A percentile compares a stretch with the other conserved stretches of the same genome.
These are phyloP conservation scores for Chalaropsis ovoidea DNA, from an alignment of 2,329 filamentous ascomycete species.

Conservation along the genomic window DNA sequence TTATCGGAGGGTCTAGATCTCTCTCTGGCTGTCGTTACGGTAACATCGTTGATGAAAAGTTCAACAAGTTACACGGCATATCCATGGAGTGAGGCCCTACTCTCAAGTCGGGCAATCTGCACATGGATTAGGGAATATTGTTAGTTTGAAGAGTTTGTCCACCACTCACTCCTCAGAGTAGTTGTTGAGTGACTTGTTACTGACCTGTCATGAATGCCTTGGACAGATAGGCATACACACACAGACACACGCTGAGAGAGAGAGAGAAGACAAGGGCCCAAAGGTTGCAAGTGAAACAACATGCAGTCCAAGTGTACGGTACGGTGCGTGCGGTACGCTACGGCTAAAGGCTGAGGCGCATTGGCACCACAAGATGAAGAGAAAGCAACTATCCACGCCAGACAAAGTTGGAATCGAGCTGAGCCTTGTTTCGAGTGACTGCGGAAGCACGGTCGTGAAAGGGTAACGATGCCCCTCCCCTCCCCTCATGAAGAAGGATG, in stretches of 20 bases:
- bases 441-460: neutral
- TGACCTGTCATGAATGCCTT: too few species aligned
- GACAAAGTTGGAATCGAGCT: neutral
- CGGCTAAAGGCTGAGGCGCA: neutral
- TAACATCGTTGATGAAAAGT: neutral
- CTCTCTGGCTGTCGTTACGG: neutral
- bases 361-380: constrained; percentile 1
- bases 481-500: neutral
- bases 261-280: neutral
- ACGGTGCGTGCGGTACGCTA: neutral
- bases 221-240: neutral
- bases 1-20: neutral
- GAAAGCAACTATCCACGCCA: neutral
- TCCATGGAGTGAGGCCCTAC: constrained; percentile 11
- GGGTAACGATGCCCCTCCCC: neutral
- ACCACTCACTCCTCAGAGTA: neutral
- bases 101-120: neutral
- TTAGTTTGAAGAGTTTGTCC: neutral
- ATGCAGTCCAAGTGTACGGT: neutral
- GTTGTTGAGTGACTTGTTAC: too few species aligned
- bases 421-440: neutral
- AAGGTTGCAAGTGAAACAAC: neutral
- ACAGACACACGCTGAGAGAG: neutral
- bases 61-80: neutral
- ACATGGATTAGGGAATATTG: neutral